phyloP scores from a whole-genome alignment of 305 asterid genomes.

The Lippia alba region DNA sequence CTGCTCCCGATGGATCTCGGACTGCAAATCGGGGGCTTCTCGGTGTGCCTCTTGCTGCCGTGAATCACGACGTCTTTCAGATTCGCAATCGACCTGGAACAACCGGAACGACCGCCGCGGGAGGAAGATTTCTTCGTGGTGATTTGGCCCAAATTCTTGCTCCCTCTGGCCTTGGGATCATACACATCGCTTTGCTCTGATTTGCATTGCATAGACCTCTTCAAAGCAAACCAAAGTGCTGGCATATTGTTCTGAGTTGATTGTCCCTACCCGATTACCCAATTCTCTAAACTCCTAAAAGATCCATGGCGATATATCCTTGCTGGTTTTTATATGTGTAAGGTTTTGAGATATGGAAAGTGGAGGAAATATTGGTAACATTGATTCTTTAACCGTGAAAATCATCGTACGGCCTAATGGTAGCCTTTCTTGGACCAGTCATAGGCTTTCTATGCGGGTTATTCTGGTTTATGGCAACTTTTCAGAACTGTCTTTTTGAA shows the following conservation, averaged over 20 bases:
- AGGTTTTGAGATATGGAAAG: neutral
- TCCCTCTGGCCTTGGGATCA: slow-evolving; percentile 50
- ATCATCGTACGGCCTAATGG: slow-evolving; percentile 16
- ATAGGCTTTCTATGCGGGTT: slow-evolving; percentile 26
- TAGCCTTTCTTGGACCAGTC: slow-evolving; percentile 40
- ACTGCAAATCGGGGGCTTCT: slow-evolving; percentile 74
- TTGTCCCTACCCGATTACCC: neutral
- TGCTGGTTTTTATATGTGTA: neutral
- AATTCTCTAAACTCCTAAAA: slow-evolving; percentile 9
- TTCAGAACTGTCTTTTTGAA: slow-evolving; percentile 30
- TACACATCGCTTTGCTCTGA: slow-evolving; percentile 59
- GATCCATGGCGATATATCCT: slow-evolving; percentile 7
- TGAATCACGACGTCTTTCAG: slow-evolving; percentile 66
- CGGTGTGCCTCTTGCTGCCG: slow-evolving; percentile 92
- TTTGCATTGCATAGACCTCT: slow-evolving; percentile 80
- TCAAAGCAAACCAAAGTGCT: slow-evolving; percentile 79
- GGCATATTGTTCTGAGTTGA: slow-evolving; percentile 54
- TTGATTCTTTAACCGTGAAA: slow-evolving; percentile 26
- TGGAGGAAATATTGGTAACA: slow-evolving; percentile 6
- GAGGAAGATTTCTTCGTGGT: slow-evolving; percentile 51
- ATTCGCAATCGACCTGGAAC: slow-evolving; percentile 75
- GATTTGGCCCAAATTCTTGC: slow-evolving; percentile 43
- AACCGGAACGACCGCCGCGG: slow-evolving; percentile 63
- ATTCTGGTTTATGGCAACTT: slow-evolving; percentile 38
- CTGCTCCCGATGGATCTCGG: slow-evolving; percentile 95